Evolutionary conservation across 371 early-diverging fungal species (phyloP).

Genomic region (Circinella minor): DNA sequence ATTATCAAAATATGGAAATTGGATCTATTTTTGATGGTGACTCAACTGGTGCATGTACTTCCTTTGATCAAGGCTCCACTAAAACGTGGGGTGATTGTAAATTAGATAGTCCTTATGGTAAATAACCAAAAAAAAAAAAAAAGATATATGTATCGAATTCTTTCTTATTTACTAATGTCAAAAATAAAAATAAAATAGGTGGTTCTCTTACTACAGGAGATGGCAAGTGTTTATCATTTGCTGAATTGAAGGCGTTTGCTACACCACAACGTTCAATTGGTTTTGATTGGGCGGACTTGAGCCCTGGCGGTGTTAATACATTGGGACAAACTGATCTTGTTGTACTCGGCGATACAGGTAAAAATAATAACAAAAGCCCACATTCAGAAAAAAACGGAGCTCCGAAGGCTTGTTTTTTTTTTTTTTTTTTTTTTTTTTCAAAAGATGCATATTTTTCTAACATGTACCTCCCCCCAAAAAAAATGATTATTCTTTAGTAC

Average conservation of each 20-base stretch:
- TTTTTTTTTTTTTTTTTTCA: neutral
- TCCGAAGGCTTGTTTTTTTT: neutral
- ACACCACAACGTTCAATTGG: conserved; percentile 28
- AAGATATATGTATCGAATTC: neutral
- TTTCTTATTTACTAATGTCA: conserved; percentile 1
- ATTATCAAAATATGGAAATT: conserved; percentile 57
- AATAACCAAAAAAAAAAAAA: neutral
- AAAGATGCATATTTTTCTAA: too few relatives aligned
- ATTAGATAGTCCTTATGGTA: conserved; percentile 54
- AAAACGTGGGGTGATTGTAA: conserved; percentile 28
- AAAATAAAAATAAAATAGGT: conserved; percentile 13
- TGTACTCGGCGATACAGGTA: conserved; percentile 60
- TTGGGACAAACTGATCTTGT: conserved; percentile 35
- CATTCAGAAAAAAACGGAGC: neutral
- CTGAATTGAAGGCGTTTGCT: conserved; percentile 30
- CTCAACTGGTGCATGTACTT: conserved; percentile 35
- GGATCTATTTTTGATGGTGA: conserved; percentile 55
- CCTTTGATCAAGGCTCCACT: conserved; percentile 28
- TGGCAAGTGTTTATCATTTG: conserved; percentile 39
- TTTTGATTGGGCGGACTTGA: conserved; percentile 51
- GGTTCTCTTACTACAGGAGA: conserved; percentile 32
- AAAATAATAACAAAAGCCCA: neutral
- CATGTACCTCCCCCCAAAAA: too few relatives aligned
- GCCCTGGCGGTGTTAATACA: conserved; percentile 23
- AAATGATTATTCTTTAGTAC: conserved; percentile 19